A percentile compares a stretch with the other conserved stretches of the same genome.
These are phyloP conservation scores for Vanrija sp. DNA, from an alignment of 1,284 basidiomycete species.

Conservation along the genomic window DNA sequence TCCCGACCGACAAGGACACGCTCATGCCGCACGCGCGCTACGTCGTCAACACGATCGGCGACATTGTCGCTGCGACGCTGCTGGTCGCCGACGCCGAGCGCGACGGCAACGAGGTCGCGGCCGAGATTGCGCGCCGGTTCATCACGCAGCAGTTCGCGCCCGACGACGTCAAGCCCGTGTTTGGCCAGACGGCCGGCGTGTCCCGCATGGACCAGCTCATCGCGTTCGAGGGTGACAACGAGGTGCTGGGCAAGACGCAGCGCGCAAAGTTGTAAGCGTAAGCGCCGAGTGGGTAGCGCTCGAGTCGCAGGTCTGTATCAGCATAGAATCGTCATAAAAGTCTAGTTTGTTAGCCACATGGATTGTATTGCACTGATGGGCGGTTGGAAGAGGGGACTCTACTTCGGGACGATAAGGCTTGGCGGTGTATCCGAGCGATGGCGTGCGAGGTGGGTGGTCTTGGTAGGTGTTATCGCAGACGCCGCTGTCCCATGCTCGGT, in stretches of 20 bases:
- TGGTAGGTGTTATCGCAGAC: too few species aligned
- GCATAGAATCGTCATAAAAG: too few species aligned
- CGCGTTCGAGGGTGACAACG: constrained; percentile 12
- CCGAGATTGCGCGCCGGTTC: constrained; percentile 11
- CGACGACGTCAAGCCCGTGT: neutral
- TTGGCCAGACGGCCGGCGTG: neutral
- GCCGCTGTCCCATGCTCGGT: too few species aligned
- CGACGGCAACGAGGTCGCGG: constrained; percentile 10
- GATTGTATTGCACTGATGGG: too few species aligned
- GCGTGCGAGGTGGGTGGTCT: too few species aligned
- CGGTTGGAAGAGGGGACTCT: too few species aligned
- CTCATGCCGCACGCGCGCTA: constrained; percentile 10
- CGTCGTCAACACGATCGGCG: constrained; percentile 8
- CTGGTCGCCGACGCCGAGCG: constrained; percentile 13
- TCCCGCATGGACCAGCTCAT: constrained; percentile 12
- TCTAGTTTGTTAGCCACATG: too few species aligned
- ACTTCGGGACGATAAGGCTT: too few species aligned
- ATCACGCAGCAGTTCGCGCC: neutral
- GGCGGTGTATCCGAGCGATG: too few species aligned
- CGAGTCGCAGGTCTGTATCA: too few species aligned
- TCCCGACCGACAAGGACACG: constrained; percentile 1
- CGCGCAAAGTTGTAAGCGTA: constrained; percentile 8
- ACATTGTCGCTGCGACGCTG: constrained; percentile 12
- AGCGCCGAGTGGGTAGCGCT: neutral
- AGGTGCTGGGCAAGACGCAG: neutral